These are phyloP conservation scores for Collybia sp. DNA, from an alignment of 768 basidiomycete genomes.

Conservation along the genomic window DNA sequence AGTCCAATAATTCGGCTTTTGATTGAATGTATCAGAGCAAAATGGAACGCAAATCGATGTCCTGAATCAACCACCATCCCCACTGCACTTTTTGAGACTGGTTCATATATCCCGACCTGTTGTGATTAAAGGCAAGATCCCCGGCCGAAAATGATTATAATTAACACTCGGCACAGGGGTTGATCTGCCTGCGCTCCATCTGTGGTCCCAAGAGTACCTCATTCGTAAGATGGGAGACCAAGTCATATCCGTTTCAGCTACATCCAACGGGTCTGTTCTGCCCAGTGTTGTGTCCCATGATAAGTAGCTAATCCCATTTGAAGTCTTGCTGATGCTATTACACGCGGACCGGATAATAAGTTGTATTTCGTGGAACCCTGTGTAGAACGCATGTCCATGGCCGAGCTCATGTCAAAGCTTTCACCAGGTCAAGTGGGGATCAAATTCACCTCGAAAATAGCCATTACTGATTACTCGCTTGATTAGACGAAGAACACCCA, in stretches of 20 bases:
- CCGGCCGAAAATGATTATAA: conserved; percentile 41
- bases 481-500: too few species aligned
- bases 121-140: conserved; percentile 11
- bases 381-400: conserved; percentile 64
- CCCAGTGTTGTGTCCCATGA: conserved; percentile 2
- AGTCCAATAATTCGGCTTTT: too few species aligned
- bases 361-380: conserved; percentile 77
- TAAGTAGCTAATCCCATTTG: conserved; percentile 9
- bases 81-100: conserved; percentile 46
- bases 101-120: conserved; percentile 45
- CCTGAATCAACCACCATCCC: conserved; percentile 35
- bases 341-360: conserved; percentile 42
- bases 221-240: conserved; percentile 45
- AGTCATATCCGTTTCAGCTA: conserved; percentile 69
- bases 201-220: conserved; percentile 70
- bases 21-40: conserved; percentile 24
- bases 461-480: too few species aligned
- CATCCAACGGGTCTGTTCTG: conserved; percentile 70
- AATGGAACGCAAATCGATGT: conserved; percentile 35
- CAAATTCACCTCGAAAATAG: too few species aligned
- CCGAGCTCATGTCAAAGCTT: conserved; percentile 39
- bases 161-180: conserved; percentile 34
- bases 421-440: conserved; percentile 17
- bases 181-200: conserved; percentile 37
- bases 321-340: conserved; percentile 77